Evolutionary conservation across 1,284 basidiomycete genomes (phyloP), one percentile per base, ranked within the genome.

Genomic region (Athelia psychrophila): DNA sequence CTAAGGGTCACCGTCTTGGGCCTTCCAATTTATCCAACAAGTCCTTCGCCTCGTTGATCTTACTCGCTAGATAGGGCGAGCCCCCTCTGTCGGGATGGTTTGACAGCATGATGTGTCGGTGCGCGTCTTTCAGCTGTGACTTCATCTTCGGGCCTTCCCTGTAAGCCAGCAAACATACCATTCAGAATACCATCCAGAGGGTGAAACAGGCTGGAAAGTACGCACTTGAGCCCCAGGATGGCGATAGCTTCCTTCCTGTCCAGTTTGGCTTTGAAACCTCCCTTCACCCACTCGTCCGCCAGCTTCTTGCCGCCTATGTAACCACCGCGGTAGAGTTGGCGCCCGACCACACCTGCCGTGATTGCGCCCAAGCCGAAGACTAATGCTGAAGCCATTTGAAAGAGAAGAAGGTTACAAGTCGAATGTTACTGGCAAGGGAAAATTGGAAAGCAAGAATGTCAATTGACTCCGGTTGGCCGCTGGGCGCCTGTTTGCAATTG

Each of bases 71-170:
- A 70, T 96, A 98, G 1, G 96, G 96, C 12, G 93, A 91, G 27
- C 96, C 96, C 40, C 95, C 95, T 56, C 95, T 80, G 75, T 98
- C 95, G 16, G 96, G 96, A 72, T 98, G 95, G 71, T 98, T 98
- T 22, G 92, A 88, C 46, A 96, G 79, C 93, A 96, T 97, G 60
- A 97, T 90, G 44, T 86, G 83, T 49, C 94, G 83, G 69, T 96
- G 94, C 0, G 93, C 92, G 62, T 95, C 93, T 73, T 96, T 95
- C 56, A 95, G 69, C 65, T 79, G 83, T 47, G 68, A 80, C n/a
- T 81, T 78, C 30, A 94, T 73, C 56, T 77, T 76, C 9, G 90
- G 81, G 18, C 83, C 80, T 61, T 96, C 92, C 69, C 93, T 95
- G 62, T 10, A 52, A 48, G 44, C 6, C 6, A n/a, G 9, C 54